phyloP scores from a whole-genome alignment of 2,329 filamentous ascomycete species.

The Colletotrichum sp. region DNA sequence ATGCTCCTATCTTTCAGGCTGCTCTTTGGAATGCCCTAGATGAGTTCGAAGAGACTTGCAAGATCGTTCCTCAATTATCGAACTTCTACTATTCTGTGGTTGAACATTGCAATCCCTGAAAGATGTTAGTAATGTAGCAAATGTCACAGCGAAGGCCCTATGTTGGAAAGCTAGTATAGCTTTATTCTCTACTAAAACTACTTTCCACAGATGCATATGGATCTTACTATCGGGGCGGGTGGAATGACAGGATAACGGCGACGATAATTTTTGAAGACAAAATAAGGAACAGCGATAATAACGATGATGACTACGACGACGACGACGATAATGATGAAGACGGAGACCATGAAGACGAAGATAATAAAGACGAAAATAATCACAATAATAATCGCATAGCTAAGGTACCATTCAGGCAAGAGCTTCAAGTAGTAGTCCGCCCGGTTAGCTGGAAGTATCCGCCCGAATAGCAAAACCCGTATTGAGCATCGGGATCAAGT shows the following conservation, averaged over 20 bases:
- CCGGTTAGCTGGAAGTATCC: too few relatives aligned
- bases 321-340: background rate
- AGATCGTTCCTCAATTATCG: background rate
- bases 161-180: background rate
- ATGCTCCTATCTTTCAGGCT: background rate
- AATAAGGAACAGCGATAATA: background rate
- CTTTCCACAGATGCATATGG: background rate
- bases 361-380: background rate
- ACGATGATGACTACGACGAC: background rate
- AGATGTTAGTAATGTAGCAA: background rate
- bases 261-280: too few relatives aligned
- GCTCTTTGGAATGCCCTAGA: background rate
- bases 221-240: too few relatives aligned
- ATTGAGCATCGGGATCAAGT: too few relatives aligned
- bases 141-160: background rate
- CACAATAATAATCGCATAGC: background rate
- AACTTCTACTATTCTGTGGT: rapidly evolving
- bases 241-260: too few relatives aligned
- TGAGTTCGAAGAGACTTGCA: background rate
- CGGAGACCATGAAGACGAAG: too few relatives aligned
- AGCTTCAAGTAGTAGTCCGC: background rate
- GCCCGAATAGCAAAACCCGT: background rate
- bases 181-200: background rate
- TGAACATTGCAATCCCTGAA: background rate
- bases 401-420: too few relatives aligned